Evolutionary conservation across 331 rosid genomes (phyloP), one percentile per base, ranked within the genome.

Genomic region (Quercus tomentella): DNA sequence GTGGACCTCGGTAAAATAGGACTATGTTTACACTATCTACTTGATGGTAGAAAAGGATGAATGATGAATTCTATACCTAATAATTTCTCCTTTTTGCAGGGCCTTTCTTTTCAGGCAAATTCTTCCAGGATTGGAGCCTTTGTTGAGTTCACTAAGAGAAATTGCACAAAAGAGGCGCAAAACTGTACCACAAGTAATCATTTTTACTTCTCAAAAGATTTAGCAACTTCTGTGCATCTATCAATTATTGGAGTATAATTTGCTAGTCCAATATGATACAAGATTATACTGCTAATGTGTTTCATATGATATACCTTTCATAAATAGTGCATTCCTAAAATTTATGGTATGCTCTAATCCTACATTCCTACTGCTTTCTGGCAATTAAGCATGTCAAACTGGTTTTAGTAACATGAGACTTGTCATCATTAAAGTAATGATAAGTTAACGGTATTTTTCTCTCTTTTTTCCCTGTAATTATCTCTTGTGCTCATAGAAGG

Each of bases 41-140:
- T 55, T 70, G 18, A 73, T 18, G 76, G 25, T 72, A 73, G 22
- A 70, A 41, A 17, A 4, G 3, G 49, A 28, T 56, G 37, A 9
- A 73, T 33, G 63, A 51, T 56, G 65, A 63, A 12, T 52, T 61
- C 12, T 21, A 52, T 78, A 35, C 63, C 73, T 73, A 16, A 70
- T 57, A 8, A 66, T 74, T n/a, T 66, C 23, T 4, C 22, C 31
- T 65, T 56, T 71, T 78, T 77, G 23, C 84, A 95, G 99, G 80
- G 94, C 73, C 22, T 81, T 91, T 74, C 85, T 93, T 25, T 93
- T 95, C 84, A 88, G 91, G 82, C 94, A 90, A 87, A 93, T 90
- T 81, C 97, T 95, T 65, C 97, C 99, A 6, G 99, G 98, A 65
- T 76, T 95, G 72, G 88, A 85, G 76, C 98, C 99, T 76, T 71